Base-by-base conservation (phyloP, 2,329 filamentous ascomycete species). In the Microcyclospora tardicrescens region DNA sequence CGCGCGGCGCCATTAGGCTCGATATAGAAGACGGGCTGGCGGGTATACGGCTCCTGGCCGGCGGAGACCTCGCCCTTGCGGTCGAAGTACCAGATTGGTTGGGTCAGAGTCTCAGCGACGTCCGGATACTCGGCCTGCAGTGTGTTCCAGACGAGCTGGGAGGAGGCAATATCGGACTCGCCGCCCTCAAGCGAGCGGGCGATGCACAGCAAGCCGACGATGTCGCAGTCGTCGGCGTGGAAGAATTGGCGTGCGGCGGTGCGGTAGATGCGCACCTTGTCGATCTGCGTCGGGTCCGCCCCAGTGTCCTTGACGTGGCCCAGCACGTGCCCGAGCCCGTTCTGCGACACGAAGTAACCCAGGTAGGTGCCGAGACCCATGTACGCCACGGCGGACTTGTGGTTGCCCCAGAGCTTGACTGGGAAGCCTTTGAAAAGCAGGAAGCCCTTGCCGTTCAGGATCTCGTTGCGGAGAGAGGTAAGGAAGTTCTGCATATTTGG, bases 71-170 rank as follows among this genome's bases (percentile, higher is more conserved):
- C 85, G 10, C 85, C 85, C 66, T 93, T 93, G 39, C 85, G 79
- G 61, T 93, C 85, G 59, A 93, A 89, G 65, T 93, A 91, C 85
- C 85, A 93, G 46, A 85, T 75, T 1, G 85, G 84, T 57, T 79
- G 64, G 1, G 81, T 80, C 38, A 93, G 67, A 5, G 78, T 70
- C 58, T 82, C 75, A 1, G 84, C 79, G 1, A 93, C 79, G 52
- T 89, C 84, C 0, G 84, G 84, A 16, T 83, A 71, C 56, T 89
- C 76, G 30, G 61, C 61, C 56, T 85, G 82, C 28, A 93, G 68
- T 29, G 72, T 72, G 61, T 93, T 93, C 75, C 81, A 93, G 30
- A 93, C 81, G 49, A 78, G 66, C 59, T 93, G 85, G 13, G 78
- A 73, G 43, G 77, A 83, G 37, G 81, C 81, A 40, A 93, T 72